Evolutionary conservation across 2,329 filamentous ascomycete genomes (phyloP), one percentile per base, ranked within the genome.

Genomic region (Talaromyces atroroseus): DNA sequence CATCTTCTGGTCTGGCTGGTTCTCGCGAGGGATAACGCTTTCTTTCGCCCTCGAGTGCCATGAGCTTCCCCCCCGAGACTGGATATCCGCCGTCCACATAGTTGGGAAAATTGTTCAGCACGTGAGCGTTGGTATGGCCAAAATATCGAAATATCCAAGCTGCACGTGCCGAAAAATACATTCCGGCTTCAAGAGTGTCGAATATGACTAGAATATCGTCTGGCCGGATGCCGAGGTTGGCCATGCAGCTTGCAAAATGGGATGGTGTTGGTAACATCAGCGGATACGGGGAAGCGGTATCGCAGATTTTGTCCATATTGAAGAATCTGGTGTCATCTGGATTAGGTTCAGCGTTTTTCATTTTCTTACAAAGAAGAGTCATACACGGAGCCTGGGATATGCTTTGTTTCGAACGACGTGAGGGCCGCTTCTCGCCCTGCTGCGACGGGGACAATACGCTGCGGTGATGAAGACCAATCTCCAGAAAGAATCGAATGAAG

Each of bases 191-290:
- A 1, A 63, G 53, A 2, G 65, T 51, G 40, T 70, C 67, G 50
- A 69, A 70, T 14, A 69, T 48, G 34, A 70, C 65, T 1, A 70
- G 53, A n/a, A 62, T 59, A 44, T 65, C 66, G 11, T 63, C 58
- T 8, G 59, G 59, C 11, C 5, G 58, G 48, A 68, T 58, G 14
- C 62, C 65, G 5, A 68, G 57, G 11, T 48, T 42, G 2, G 56
- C 48, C 59, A 68, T 61, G 29, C 36, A 56, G 6, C 40, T 42
- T 0, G 65, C 61, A 49, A 70, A 68, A 8, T 64, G 58, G 2
- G 48, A 23, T 4, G 65, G 57, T 0, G 60, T 62, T 3, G 67
- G 65, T 1, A 70, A 59, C 67, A 68, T 70, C 40, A 64, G 61
- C 2, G 66, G 67, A 29, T 68, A 68, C 3, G 61, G 58, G 1